These are phyloP conservation scores for Porpolomopsis calyptriformis DNA, from an alignment of 768 basidiomycete genomes.

Conservation along the genomic window DNA sequence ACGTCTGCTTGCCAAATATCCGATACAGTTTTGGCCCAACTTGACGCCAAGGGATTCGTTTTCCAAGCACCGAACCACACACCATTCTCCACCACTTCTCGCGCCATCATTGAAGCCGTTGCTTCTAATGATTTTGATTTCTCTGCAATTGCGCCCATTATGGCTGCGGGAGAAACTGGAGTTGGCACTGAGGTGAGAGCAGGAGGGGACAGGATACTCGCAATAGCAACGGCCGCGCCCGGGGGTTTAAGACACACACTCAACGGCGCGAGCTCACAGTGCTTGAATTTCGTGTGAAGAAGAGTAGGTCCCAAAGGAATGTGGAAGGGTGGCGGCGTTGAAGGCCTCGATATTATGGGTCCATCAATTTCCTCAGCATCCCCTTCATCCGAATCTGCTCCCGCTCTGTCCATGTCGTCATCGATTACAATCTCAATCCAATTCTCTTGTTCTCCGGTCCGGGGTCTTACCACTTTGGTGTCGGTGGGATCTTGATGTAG, in stretches of 20 bases:
- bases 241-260: constrained; percentile 52
- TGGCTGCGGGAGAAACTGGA: constrained; percentile 74
- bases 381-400: constrained; percentile 27
- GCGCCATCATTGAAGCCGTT: constrained; percentile 49
- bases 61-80: constrained; percentile 62
- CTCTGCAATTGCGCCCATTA: constrained; percentile 51
- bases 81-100: constrained; percentile 65
- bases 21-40: constrained; percentile 12
- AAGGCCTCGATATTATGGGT: constrained; percentile 38
- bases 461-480: constrained; percentile 27
- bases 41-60: constrained; percentile 22
- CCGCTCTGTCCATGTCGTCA: constrained; percentile 25
- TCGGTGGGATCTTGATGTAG: constrained; percentile 27
- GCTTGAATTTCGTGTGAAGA: constrained; percentile 58
- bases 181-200: constrained; percentile 50
- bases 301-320: constrained; percentile 62
- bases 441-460: constrained; percentile 38
- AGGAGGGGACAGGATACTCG: constrained; percentile 30
- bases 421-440: constrained; percentile 32
- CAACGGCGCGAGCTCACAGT: constrained; percentile 49
- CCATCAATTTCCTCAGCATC: constrained; percentile 29
- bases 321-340: constrained; percentile 62
- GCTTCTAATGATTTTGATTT: constrained; percentile 59
- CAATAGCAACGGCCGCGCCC: constrained; percentile 38
- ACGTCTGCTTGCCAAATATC: constrained; percentile 56